Evolutionary conservation across 129 eudicot species (phyloP).

Genomic region (Escallonia herrerae): DNA sequence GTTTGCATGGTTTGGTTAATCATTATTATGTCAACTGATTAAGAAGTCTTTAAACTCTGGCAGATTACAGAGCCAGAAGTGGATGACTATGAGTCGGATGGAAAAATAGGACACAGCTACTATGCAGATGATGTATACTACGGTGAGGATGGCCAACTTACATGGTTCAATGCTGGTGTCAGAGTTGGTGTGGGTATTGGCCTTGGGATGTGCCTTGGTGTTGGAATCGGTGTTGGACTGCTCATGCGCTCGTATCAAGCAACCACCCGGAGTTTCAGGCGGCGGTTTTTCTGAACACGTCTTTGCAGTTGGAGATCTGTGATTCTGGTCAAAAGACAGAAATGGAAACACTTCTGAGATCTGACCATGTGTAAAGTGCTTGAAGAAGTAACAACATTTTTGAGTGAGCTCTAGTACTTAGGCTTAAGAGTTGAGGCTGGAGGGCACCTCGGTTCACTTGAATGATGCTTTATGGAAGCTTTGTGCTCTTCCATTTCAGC

Average conservation of each 20-base stretch:
- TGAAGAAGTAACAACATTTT: background rate
- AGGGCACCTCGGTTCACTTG: background rate
- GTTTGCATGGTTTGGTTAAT: background rate
- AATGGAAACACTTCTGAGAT: too few species aligned
- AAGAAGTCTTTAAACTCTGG: background rate
- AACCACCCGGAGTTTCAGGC: constrained; percentile 69
- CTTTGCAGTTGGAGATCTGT: constrained; percentile 1
- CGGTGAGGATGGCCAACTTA: constrained; percentile 81
- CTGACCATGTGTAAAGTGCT: background rate
- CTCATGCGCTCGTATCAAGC: constrained; percentile 93
- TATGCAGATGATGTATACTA: constrained; percentile 65
- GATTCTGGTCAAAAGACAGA: background rate
- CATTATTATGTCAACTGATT: background rate
- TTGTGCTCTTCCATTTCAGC: background rate
- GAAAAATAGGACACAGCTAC: constrained; percentile 37
- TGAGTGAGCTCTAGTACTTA: background rate
- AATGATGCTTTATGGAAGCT: background rate
- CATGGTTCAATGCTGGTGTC: constrained; percentile 94
- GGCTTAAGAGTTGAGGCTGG: background rate
- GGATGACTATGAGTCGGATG: constrained; percentile 55
- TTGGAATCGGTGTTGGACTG: constrained; percentile 80
- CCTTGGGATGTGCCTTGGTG: constrained; percentile 82
- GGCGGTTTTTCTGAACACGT: constrained; percentile 53
- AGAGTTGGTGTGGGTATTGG: constrained; percentile 83
- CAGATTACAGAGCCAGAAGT: constrained; percentile 52